These are phyloP conservation scores for Malassezia arunalokei DNA, from an alignment of 1,284 basidiomycete genomes.

Conservation along the genomic window DNA sequence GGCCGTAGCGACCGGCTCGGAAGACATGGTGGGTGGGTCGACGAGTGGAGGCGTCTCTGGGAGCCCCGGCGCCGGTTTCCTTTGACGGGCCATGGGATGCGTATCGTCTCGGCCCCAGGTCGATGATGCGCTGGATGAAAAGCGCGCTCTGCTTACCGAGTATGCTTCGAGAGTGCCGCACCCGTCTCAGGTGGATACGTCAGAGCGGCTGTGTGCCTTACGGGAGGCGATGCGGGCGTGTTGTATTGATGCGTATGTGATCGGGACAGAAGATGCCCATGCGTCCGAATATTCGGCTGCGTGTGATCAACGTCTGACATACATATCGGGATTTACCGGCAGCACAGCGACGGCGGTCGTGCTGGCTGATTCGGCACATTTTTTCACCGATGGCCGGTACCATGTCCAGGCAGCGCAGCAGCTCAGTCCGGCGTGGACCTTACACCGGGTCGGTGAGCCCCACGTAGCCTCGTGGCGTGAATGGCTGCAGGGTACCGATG, in stretches of 20 bases:
- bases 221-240: constrained; percentile 26
- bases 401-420: constrained; percentile 71
- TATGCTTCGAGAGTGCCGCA: background rate
- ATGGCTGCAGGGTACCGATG: constrained; percentile 33
- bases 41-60: background rate
- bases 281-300: constrained; percentile 72
- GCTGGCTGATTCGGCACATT: constrained; percentile 49
- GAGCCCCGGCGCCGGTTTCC: background rate
- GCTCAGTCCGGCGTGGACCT: constrained; percentile 63
- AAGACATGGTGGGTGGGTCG: background rate
- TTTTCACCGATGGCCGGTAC: constrained; percentile 78
- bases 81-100: constrained; percentile 6
- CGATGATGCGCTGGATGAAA: constrained; percentile 1
- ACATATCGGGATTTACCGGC: constrained; percentile 73
- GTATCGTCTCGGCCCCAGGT: constrained; percentile 5
- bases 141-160: constrained; percentile 6
- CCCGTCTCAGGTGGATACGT: background rate
- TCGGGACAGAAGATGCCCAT: constrained; percentile 78
- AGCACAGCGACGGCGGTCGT: constrained; percentile 72
- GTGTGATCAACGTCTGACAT: constrained; percentile 69
- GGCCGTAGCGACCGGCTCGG: background rate
- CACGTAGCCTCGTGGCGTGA: constrained; percentile 49
- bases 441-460: constrained; percentile 57
- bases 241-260: constrained; percentile 47
- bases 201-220: constrained; percentile 52